Evolutionary conservation across 2,329 filamentous ascomycete species (phyloP), one percentile per base, ranked within the genome.

Genomic region (Epichloe brachyelytri): DNA sequence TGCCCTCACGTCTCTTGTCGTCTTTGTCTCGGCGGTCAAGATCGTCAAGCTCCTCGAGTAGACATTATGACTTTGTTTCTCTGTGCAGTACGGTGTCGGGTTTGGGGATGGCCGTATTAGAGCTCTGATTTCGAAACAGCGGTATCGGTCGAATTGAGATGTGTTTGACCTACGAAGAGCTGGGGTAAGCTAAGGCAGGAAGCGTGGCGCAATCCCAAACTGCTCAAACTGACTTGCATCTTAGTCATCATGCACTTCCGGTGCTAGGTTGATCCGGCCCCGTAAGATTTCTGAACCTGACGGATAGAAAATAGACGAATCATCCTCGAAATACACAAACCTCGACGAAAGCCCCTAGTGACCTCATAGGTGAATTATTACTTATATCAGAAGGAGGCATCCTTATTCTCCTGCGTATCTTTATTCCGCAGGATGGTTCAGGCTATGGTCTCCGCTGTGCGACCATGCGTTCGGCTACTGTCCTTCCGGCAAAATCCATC

Each of bases 1-100:
- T 58, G 34, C 58, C 62, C 20, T 68, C 62, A 60, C 60, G 65
- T 58, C 68, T 68, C 60, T 81, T 83, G 67, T 89, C 82, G 62
- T 88, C 83, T 75, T 82, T 84, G 68, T 82, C 80, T 69, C 84
- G 81, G 70, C 83, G 85, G 75, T 93, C 86, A 68, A 94, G 77
- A 68, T 90, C 86, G 66, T 94, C 88, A 65, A 94, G 85, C 74
- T 94, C 88, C 74, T 95, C 88, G 63, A 60, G 87, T 93, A 60
- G 88, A 89, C 88, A 94, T 94, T 67, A 56, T 75, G 49, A 33
- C 40, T 41, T 45, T 17, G 17, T 14, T 22, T 43, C 3, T 34
- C 5, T 36, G 45, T 40, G 33, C 8, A 49, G 34, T 20, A 20
- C 14, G 14, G n/a, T 10, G 7, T 11, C n/a, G 6, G 19, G 11